These are phyloP conservation scores for Coniella lustricola DNA, from an alignment of 2,329 filamentous ascomycete genomes.

Conservation along the genomic window DNA sequence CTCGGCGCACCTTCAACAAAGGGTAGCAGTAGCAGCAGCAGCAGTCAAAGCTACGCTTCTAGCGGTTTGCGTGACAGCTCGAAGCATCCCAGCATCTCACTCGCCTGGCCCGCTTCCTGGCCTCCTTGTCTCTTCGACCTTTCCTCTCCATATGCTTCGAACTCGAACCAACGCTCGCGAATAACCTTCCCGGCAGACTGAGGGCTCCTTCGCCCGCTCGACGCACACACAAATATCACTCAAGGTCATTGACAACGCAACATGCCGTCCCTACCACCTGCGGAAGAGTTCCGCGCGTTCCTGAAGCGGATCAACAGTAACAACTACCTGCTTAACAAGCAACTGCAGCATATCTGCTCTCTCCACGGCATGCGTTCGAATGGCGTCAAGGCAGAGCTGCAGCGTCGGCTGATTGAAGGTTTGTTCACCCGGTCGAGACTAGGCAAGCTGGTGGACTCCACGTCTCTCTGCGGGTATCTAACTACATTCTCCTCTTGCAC, in stretches of 20 bases:
- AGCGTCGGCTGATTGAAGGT: conserved; percentile 73
- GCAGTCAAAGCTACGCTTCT: too few species aligned
- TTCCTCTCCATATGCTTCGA: too few species aligned
- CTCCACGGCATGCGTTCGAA: conserved; percentile 68
- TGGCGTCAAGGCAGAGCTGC: conserved; percentile 79
- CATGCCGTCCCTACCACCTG: conserved; percentile 21
- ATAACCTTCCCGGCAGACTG: too few species aligned
- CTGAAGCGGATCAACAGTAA: conserved; percentile 29
- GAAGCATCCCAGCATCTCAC: too few species aligned
- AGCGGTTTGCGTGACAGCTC: too few species aligned
- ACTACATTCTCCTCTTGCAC: conserved; percentile 9
- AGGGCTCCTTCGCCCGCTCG: too few species aligned
- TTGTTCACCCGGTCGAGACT: conserved; percentile 35
- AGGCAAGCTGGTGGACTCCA: neutral
- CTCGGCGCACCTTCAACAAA: too few species aligned
- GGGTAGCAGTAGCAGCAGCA: too few species aligned
- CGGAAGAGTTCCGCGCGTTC: conserved; percentile 38
- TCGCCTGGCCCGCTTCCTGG: too few species aligned
- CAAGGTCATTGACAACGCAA: neutral
- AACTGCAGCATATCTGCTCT: conserved; percentile 71
- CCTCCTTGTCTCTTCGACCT: too few species aligned
- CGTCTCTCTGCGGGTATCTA: neutral
- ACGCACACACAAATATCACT: neutral
- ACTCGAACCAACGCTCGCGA: too few species aligned
- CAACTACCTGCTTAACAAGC: conserved; percentile 45